Percentiles rank a stretch among this genome's conserved stretches.
Conservation (phyloP, 2,329 filamentous ascomycete species). For the Fusarium euwallaceae region DNA sequence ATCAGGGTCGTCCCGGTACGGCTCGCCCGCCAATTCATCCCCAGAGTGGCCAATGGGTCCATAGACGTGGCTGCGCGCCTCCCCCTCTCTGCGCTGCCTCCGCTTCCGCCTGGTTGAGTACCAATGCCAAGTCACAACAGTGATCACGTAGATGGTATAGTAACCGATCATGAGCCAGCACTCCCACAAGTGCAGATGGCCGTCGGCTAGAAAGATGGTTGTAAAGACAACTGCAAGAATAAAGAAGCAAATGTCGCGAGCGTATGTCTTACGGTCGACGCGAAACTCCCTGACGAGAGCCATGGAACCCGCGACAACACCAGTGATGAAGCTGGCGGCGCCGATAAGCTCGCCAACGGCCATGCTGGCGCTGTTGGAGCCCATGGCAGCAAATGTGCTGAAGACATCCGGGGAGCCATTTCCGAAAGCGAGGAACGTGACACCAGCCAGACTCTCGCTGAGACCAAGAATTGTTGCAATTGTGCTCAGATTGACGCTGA, state of each 20-base stretch:
- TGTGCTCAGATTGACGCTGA: constrained; percentile 95
- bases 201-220: constrained; percentile 89
- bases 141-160: constrained; percentile 88
- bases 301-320: constrained; percentile 97
- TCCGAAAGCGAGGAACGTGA: constrained; percentile 96
- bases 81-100: constrained; percentile 74
- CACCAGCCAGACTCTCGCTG: constrained; percentile 95
- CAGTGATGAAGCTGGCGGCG: constrained; percentile 94
- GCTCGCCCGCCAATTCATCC: constrained; percentile 67
- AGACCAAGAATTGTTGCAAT: constrained; percentile 90
- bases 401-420: constrained; percentile 99
- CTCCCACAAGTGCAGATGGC: constrained; percentile 87
- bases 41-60: constrained; percentile 62
- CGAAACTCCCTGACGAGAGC: constrained; percentile 95
- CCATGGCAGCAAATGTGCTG: constrained; percentile 98
- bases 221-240: constrained; percentile 88
- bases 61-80: constrained; percentile 81
- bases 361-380: constrained; percentile 95
- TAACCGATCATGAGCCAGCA: constrained; percentile 91
- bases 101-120: constrained; percentile 74
- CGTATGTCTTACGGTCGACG: constrained; percentile 89
- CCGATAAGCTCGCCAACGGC: constrained; percentile 96
- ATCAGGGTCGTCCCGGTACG: constrained; percentile 73
- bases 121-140: constrained; percentile 95
- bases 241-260: constrained; percentile 94